A percentile compares a stretch with the other conserved stretches of the same genome.
These are phyloP conservation scores for Blumeria graminis DNA, from an alignment of 2,329 filamentous ascomycete genomes.

Conservation along the genomic window DNA sequence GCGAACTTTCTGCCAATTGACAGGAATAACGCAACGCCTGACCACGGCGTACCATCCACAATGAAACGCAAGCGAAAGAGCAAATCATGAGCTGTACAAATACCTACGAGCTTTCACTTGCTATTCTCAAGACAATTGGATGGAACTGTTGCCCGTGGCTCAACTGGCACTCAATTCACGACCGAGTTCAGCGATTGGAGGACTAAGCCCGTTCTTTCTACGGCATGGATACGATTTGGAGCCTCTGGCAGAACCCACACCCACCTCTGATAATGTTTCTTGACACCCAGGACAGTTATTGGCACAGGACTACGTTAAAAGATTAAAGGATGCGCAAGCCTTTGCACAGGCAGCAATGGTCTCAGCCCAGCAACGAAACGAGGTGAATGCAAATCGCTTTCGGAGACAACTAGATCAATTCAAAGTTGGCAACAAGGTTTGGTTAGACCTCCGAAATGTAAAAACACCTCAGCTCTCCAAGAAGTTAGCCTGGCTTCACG, in stretches of 20 bases:
- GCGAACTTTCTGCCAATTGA: too few species aligned
- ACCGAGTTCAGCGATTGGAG: not conserved
- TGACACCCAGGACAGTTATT: not conserved
- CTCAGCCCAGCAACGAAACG: too few species aligned
- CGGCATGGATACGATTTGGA: not conserved
- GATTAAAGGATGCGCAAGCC: not conserved
- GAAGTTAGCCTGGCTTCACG: too few species aligned
- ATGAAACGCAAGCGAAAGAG: not conserved
- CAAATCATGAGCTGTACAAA: not conserved
- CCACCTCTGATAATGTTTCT: not conserved
- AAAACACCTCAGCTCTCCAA: too few species aligned
- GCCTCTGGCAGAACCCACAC: not conserved
- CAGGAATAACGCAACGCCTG: not conserved
- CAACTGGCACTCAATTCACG: too few species aligned
- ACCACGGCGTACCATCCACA: not conserved
- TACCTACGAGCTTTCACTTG: not conserved
- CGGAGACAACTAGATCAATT: too few species aligned
- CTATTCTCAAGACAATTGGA: not conserved
- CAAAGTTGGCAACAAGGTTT: too few species aligned
- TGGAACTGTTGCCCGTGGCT: not conserved
- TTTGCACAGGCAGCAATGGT: too few species aligned
- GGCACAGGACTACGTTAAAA: too few species aligned
- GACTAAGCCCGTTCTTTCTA: not conserved
- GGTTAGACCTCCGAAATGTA: too few species aligned
- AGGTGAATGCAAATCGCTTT: too few species aligned